phyloP scores from a whole-genome alignment of 1,284 basidiomycete genomes.

The Porogramme epimiltina region DNA sequence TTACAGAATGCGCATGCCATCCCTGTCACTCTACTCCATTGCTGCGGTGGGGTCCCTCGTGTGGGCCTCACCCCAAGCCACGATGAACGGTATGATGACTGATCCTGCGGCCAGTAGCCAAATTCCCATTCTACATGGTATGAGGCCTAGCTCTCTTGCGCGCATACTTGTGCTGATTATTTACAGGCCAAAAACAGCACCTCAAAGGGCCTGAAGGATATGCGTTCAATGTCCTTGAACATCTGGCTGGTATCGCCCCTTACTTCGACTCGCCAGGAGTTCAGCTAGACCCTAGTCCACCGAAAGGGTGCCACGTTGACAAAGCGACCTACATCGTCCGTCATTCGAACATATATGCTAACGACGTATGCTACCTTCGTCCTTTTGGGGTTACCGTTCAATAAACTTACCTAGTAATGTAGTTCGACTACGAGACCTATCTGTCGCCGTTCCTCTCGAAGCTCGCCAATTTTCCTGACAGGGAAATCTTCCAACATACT shows the following conservation, averaged over 20 bases:
- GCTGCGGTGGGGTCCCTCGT: too few relatives aligned
- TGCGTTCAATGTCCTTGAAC: conserved; percentile 12
- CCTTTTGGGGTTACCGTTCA: neutral
- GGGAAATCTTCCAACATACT: conserved; percentile 10
- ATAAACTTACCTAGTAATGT: too few relatives aligned
- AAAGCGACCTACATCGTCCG: conserved; percentile 22
- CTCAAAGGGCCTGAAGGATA: conserved; percentile 14
- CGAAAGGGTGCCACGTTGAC: conserved; percentile 13
- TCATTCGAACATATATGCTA: conserved; percentile 26
- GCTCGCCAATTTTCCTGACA: conserved; percentile 20
- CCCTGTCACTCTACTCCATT: too few relatives aligned
- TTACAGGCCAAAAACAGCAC: conserved; percentile 12
- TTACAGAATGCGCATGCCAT: too few relatives aligned
- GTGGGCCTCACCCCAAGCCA: too few relatives aligned
- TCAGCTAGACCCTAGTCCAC: conserved; percentile 16
- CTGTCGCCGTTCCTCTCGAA: conserved; percentile 23
- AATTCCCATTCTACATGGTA: neutral
- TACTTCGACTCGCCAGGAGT: conserved; percentile 23
- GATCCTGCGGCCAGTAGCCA: too few relatives aligned
- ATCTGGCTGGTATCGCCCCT: conserved; percentile 19
- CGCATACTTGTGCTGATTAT: neutral
- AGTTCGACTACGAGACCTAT: conserved; percentile 26
- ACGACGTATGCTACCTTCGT: conserved; percentile 12
- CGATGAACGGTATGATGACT: too few relatives aligned
- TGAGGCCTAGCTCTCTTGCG: neutral